Evolutionary conservation across 2,329 filamentous ascomycete genomes (phyloP).

Genomic region (Cladosporium colombiae): DNA sequence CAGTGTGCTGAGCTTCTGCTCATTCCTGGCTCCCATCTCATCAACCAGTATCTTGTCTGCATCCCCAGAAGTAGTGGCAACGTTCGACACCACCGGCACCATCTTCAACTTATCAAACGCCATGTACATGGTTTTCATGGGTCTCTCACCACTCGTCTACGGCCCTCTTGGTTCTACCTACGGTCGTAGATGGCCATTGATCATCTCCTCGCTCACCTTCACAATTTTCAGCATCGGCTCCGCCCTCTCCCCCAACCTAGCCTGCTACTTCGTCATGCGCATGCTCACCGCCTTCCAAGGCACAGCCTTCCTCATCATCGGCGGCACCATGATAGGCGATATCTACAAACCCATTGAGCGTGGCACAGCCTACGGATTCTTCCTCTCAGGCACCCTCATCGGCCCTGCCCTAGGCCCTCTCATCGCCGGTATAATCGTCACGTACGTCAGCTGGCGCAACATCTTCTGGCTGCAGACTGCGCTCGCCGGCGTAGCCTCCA

Average conservation of each 20-base stretch:
- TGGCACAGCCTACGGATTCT: slow-evolving; percentile 73
- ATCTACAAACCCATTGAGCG: slow-evolving; percentile 61
- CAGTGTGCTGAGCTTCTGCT: slow-evolving; percentile 69
- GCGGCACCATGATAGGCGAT: slow-evolving; percentile 66
- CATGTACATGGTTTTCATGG: slow-evolving; percentile 74
- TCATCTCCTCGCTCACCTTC: slow-evolving; percentile 64
- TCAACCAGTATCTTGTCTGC: slow-evolving; percentile 73
- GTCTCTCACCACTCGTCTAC: slow-evolving; percentile 68
- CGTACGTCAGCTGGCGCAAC: slow-evolving; percentile 69
- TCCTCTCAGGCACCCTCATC: slow-evolving; percentile 66
- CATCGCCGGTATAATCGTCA: slow-evolving; percentile 74
- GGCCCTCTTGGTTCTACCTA: slow-evolving; percentile 63
- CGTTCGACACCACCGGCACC: slow-evolving; percentile 64
- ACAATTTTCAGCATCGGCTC: slow-evolving; percentile 70
- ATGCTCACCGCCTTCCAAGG: slow-evolving; percentile 74
- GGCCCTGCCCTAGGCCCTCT: slow-evolving; percentile 57
- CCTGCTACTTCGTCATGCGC: slow-evolving; percentile 72
- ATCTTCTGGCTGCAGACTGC: slow-evolving; percentile 79
- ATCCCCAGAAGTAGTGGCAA: slow-evolving; percentile 65
- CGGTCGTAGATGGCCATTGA: slow-evolving; percentile 51
- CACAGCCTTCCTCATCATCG: slow-evolving; percentile 72
- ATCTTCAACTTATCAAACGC: slow-evolving; percentile 76
- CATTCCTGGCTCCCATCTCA: slow-evolving; percentile 73
- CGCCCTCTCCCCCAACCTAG: slow-evolving; percentile 69
- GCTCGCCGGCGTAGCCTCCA: slow-evolving; percentile 60